Evolutionary conservation across 2,329 filamentous ascomycete genomes (phyloP), one percentile per base, ranked within the genome.

Genomic region (Aspergillus sp.): DNA sequence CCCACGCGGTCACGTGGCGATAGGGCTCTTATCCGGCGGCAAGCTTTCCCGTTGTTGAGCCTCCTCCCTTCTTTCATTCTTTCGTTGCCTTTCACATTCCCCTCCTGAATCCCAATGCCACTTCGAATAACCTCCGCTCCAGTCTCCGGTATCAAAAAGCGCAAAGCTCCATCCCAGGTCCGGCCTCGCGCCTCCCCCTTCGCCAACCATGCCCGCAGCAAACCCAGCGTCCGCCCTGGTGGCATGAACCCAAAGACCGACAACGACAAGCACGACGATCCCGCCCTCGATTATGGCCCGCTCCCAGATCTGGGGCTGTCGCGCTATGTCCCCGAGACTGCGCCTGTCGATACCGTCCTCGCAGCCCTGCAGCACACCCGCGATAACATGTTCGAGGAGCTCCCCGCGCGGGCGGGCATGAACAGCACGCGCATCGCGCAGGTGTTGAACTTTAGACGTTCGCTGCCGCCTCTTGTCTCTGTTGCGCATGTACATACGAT

Each of bases 401-500:
- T 88, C 17, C 85, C 85, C 0, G 73, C 73, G 18, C 76, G 78
- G 9, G 78, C 83, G 0, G 85, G 85, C 4, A 86, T 88, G 84
- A 85, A 83, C 66, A 85, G 83, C 58, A 82, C 79, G 8, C 78
- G 82, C 9, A 86, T 86, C 45, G 80, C 84, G 4, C 80, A 85
- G 59, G 79, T 86, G 2, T 70, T 88, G 50, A 85, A 85, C 52
- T 80, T 82, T 58, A 78, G 84, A 12, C 76, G 72, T 48, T 76
- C 74, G 42, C 66, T 88, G 45, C 84, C 85, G 12, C 81, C 83
- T 0, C 77, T 87, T 26, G 83, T 85, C 11, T 85, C 83, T 0
- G 71, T 85, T 45, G 82, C 84, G 17, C 85, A 88, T 70, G 73
- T 88, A 0, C 83, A 87, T 69, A 83, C 84, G 1, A 65, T 88